These are phyloP conservation scores for Ampelocalamus luodianensis DNA, from an alignment of 176 grass and related monocot species.

Conservation along the genomic window DNA sequence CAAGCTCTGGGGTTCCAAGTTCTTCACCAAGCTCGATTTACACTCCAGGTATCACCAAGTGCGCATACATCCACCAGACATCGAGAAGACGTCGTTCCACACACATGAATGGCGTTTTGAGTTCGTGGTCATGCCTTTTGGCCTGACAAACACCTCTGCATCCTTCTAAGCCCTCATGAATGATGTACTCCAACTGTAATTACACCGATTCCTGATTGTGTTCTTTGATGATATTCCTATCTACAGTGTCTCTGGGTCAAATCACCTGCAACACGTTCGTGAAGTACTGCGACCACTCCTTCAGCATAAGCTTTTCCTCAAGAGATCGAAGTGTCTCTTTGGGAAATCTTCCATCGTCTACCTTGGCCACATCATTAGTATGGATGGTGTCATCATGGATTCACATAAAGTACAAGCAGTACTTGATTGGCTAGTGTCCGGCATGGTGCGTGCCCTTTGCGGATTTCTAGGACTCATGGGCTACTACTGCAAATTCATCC, in stretches of 20 bases:
- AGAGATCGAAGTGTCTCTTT: background rate
- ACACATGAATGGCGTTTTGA: background rate
- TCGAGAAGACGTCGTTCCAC: background rate
- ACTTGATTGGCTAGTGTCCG: no score
- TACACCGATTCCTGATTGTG: background rate
- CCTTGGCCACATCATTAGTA: background rate
- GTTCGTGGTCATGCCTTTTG: conserved; percentile 25
- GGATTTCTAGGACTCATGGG: background rate
- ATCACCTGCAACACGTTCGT: background rate
- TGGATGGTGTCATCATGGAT: background rate
- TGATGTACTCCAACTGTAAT: background rate
- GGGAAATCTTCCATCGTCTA: background rate
- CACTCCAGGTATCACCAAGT: background rate
- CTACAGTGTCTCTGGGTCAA: background rate
- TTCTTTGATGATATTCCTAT: background rate
- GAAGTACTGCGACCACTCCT: fast-evolving
- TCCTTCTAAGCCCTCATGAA: background rate
- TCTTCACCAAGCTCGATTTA: no score
- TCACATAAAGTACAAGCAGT: no score
- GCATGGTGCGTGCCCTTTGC: background rate
- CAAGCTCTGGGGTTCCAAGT: no score
- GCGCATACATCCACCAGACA: background rate
- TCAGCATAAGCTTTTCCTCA: background rate
- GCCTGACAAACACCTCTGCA: background rate
- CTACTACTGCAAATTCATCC: background rate